phyloP scores from a whole-genome alignment of 306 rosid species.

The Mimosa bimucronata region DNA sequence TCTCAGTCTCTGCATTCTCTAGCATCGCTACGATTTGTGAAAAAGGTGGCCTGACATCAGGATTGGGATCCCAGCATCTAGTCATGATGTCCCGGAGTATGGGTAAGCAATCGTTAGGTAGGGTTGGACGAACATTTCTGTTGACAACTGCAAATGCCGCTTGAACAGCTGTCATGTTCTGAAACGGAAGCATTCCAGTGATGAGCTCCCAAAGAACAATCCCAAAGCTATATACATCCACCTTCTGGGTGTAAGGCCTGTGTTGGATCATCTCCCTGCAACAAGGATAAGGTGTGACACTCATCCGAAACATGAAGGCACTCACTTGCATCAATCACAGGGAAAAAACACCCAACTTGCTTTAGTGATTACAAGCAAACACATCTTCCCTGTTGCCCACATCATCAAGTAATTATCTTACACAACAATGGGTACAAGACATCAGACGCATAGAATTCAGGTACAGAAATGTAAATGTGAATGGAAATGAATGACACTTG shows the following conservation, averaged over 20 bases:
- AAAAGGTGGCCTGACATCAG: slow-evolving; percentile 91
- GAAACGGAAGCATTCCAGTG: slow-evolving; percentile 96
- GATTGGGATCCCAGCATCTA: slow-evolving; percentile 97
- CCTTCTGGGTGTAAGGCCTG: slow-evolving; percentile 96
- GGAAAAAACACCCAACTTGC: not conserved
- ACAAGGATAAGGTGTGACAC: slow-evolving; percentile 18
- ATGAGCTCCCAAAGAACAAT: slow-evolving; percentile 98
- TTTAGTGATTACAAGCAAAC: not conserved
- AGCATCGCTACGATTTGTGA: slow-evolving; percentile 87
- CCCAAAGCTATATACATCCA: slow-evolving; percentile 96
- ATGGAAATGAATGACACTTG: not conserved
- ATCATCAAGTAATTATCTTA: not conserved
- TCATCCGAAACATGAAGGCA: not conserved
- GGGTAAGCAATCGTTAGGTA: slow-evolving; percentile 87
- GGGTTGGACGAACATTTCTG: slow-evolving; percentile 78
- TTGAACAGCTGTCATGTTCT: slow-evolving; percentile 99
- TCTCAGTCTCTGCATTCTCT: slow-evolving; percentile 86
- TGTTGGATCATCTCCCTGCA: slow-evolving; percentile 99
- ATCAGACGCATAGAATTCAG: not conserved
- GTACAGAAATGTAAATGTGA: not conserved
- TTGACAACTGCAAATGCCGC: slow-evolving; percentile 99
- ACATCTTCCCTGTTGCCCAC: not conserved
- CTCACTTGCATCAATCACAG: not conserved
- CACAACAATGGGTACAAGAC: not conserved
- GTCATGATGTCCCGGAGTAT: slow-evolving; percentile 92